Conservation (phyloP, 2,329 filamentous ascomycete species). For the Penicillium italicum region DNA sequence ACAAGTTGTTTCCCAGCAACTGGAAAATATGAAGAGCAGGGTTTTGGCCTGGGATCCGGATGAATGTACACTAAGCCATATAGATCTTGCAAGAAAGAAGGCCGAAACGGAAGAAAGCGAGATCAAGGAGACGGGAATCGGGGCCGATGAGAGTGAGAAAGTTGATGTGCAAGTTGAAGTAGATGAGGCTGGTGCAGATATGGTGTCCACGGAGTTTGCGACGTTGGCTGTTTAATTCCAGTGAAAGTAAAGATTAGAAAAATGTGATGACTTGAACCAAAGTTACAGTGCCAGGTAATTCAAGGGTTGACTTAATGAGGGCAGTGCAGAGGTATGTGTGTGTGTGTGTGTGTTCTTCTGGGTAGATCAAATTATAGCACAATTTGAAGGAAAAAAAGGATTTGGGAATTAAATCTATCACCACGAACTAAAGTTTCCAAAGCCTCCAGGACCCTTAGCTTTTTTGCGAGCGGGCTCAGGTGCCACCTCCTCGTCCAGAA, state of each 20-base stretch:
- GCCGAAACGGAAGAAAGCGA: background rate
- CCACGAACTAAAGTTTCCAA: conserved; percentile 95
- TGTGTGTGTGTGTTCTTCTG: no score
- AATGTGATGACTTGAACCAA: no score
- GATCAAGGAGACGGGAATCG: background rate
- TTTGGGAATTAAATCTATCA: conserved; percentile 41
- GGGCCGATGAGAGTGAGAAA: background rate
- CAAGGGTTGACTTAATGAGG: no score
- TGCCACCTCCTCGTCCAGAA: conserved; percentile 61
- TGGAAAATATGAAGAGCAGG: background rate
- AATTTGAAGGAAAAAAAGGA: background rate
- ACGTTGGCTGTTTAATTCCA: background rate
- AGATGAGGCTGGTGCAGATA: background rate
- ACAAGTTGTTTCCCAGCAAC: background rate
- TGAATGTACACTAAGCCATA: background rate
- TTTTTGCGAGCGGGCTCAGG: conserved; percentile 76
- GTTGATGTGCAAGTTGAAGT: background rate
- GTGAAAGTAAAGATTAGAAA: no score
- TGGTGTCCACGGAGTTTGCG: background rate
- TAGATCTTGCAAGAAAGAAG: background rate
- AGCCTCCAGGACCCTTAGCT: conserved; percentile 64
- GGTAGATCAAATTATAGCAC: background rate
- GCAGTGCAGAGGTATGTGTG: no score
- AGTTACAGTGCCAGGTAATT: no score
- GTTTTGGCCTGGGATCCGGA: background rate